phyloP scores from a whole-genome alignment of 208 protist species.

The Crithidia brevicula region DNA sequence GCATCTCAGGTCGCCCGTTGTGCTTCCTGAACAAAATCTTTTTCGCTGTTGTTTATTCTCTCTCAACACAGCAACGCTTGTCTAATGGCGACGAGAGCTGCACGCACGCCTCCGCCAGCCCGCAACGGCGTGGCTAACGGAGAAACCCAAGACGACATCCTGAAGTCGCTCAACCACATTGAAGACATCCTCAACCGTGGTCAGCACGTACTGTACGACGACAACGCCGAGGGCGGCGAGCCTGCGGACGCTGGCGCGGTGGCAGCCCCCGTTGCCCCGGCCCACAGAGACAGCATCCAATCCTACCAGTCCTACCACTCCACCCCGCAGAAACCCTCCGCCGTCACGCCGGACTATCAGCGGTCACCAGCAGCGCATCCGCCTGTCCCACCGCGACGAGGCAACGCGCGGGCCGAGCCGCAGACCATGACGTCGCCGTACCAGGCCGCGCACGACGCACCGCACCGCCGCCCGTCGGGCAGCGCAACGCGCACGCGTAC shows the following conservation, averaged over 20 bases:
- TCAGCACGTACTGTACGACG: conserved; percentile 57
- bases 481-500: conserved; percentile 13
- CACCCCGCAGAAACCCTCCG: background rate
- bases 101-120: background rate
- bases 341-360: conserved; percentile 9
- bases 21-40: no score
- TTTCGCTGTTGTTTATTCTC: background rate
- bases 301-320: conserved; percentile 22
- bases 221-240: conserved; percentile 22
- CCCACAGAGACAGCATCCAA: background rate
- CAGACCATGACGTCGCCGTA: background rate
- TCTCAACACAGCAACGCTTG: background rate
- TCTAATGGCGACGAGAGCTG: conserved; percentile 5
- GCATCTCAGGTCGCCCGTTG: no score
- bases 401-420: background rate
- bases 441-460: background rate
- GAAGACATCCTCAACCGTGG: conserved; percentile 54
- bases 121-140: conserved; percentile 4
- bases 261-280: background rate
- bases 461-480: background rate
- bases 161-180: conserved; percentile 59
- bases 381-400: conserved; percentile 1
- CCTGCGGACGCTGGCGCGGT: background rate
- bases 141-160: conserved; percentile 36
- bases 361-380: conserved; percentile 1